Evolutionary conservation across 108 stramenopile genomes (phyloP), one percentile per base, ranked within the genome.

Genomic region (Nitzschia inconspicua): DNA sequence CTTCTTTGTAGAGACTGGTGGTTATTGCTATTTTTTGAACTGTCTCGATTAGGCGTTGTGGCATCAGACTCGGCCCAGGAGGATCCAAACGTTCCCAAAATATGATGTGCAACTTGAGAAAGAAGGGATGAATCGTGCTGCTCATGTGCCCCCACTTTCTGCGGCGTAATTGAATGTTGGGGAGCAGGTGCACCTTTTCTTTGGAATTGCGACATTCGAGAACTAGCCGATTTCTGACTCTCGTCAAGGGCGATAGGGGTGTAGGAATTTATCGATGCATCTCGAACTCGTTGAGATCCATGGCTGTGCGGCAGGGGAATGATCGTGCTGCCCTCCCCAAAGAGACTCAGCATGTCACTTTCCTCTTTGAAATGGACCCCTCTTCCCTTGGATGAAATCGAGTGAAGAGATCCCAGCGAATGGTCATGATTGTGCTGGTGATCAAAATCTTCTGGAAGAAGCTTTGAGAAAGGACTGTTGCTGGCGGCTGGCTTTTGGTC

Each of bases 91-190:
- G 19, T 52, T 13, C 58, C 52, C 25, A 66, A 31, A 32, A 77
- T 63, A 23, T 66, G 69, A 44, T 27, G 31, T 5, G 70, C 76
- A 8, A 77, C 63, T 47, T 69, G 68, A 16, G 63, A 52, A 29
- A 76, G 27, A 0, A 76, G 44, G 6, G 76, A 70, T 16, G 68
- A 27, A 48, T 66, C 55, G 22, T 41, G 57, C 43, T 58, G 43
- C 8, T 55, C 54, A 29, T 66, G 43, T n/a, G n/a, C n/a, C n/a
- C n/a, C n/a, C n/a, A n/a, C n/a, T n/a, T n/a, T n/a, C n/a, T n/a
- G n/a, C n/a, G n/a, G n/a, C n/a, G n/a, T n/a, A n/a, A n/a, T n/a
- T n/a, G n/a, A n/a, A n/a, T n/a, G n/a, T n/a, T n/a, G n/a, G n/a
- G n/a, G n/a, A n/a, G n/a, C n/a, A n/a, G n/a, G n/a, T n/a, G n/a